These are phyloP conservation scores for Tuber melanosporum DNA, from an alignment of 495 filamentous ascomycete genomes.

Conservation along the genomic window DNA sequence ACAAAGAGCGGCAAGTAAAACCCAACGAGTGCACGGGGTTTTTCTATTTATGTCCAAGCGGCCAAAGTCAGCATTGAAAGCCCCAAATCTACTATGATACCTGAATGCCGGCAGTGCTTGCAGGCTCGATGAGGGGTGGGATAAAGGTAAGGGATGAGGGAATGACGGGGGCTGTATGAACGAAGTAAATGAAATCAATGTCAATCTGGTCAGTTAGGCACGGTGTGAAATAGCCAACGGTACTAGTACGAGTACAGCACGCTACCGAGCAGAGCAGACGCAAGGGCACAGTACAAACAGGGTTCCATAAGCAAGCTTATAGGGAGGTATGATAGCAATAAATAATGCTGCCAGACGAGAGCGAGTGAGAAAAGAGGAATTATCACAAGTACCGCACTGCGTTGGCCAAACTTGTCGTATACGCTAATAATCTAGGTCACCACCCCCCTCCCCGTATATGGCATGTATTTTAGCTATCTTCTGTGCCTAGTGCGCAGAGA, in stretches of 20 bases:
- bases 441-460: background rate
- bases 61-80: slow-evolving; percentile 29
- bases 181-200: background rate
- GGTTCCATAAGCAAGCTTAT: background rate
- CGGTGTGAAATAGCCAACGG: background rate
- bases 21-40: slow-evolving; percentile 30
- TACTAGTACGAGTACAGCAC: background rate
- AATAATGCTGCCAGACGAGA: background rate
- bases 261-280: background rate
- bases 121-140: background rate
- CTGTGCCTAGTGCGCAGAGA: background rate
- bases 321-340: background rate
- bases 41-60: slow-evolving; percentile 31
- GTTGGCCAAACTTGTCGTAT: background rate
- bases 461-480: background rate
- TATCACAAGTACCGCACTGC: background rate
- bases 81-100: slow-evolving; percentile 9
- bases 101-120: slow-evolving; percentile 23
- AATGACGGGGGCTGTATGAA: background rate
- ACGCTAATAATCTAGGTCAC: background rate
- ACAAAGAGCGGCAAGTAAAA: slow-evolving; percentile 38
- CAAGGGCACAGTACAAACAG: background rate
- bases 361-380: background rate
- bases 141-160: background rate
- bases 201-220: background rate